Evolutionary conservation across 768 basidiomycete species (phyloP).

Genomic region (Boletus pseudo-olivaceus): DNA sequence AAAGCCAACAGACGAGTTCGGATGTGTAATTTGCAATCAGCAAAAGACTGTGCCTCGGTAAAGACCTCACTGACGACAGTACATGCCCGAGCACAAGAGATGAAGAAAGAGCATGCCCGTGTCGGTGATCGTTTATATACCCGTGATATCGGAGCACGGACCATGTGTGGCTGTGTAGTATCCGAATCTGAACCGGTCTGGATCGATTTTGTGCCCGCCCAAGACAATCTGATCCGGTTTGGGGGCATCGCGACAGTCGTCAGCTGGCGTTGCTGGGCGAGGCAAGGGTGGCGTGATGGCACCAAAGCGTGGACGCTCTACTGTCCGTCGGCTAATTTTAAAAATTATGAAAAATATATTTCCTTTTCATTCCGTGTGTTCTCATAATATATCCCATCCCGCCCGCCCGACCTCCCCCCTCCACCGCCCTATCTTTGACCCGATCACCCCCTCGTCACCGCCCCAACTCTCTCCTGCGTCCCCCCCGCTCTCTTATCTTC

Average conservation of each 20-base stretch:
- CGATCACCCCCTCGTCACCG: neutral
- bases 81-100: slow-evolving; percentile 96
- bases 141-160: neutral
- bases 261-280: too few relatives aligned
- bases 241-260: neutral
- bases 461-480: neutral
- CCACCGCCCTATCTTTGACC: too few relatives aligned
- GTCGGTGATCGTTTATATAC: neutral
- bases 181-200: neutral
- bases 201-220: too few relatives aligned
- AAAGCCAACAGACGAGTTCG: slow-evolving; percentile 89
- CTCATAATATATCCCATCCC: neutral
- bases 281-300: neutral
- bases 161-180: neutral
- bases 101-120: slow-evolving; percentile 30
- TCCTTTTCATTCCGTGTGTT: neutral
- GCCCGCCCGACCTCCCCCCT: neutral
- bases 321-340: neutral
- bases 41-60: slow-evolving; percentile 95
- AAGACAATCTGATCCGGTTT: neutral
- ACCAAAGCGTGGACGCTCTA: neutral
- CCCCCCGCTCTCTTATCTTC: neutral
- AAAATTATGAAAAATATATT: neutral
- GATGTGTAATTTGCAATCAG: slow-evolving; percentile 98
- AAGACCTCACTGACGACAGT: slow-evolving; percentile 94